Evolutionary conservation across 495 filamentous ascomycete species (phyloP).

Genomic region (Amniculicola lignicola): DNA sequence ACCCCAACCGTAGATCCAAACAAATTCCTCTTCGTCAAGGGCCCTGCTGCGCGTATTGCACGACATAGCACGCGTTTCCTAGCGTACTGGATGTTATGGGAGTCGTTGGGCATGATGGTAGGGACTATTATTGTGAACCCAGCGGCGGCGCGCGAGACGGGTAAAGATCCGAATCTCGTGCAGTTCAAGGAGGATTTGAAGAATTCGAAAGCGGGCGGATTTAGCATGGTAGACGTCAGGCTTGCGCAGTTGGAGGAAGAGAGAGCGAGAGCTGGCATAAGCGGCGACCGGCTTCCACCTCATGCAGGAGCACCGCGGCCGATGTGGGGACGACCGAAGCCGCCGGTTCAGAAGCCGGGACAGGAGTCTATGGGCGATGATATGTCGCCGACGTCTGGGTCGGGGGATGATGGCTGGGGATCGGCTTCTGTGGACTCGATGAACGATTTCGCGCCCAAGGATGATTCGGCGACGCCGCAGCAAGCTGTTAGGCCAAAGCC

Average conservation of each 20-base stretch:
- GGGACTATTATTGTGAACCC: constrained; percentile 2
- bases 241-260: too few relatives aligned
- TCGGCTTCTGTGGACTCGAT: neutral
- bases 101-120: constrained; percentile 15
- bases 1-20: constrained; percentile 27
- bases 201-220: neutral
- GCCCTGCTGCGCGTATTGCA: constrained; percentile 13
- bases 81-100: constrained; percentile 5
- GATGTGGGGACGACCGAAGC: neutral
- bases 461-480: neutral
- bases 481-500: neutral
- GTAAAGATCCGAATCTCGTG: constrained; percentile 16
- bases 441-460: neutral
- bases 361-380: neutral
- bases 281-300: neutral
- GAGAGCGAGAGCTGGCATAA: too few relatives aligned
- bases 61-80: constrained; percentile 23
- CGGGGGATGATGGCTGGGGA: neutral
- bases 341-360: too few relatives aligned
- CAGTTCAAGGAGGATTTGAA: constrained; percentile 19
- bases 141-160: neutral
- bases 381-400: neutral
- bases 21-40: constrained; percentile 27
- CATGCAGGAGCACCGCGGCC: constrained; percentile 4
- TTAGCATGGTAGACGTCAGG: too few relatives aligned